phyloP scores from a whole-genome alignment of 2,329 filamentous ascomycete species.

The Tolypocladium guangdongense region DNA sequence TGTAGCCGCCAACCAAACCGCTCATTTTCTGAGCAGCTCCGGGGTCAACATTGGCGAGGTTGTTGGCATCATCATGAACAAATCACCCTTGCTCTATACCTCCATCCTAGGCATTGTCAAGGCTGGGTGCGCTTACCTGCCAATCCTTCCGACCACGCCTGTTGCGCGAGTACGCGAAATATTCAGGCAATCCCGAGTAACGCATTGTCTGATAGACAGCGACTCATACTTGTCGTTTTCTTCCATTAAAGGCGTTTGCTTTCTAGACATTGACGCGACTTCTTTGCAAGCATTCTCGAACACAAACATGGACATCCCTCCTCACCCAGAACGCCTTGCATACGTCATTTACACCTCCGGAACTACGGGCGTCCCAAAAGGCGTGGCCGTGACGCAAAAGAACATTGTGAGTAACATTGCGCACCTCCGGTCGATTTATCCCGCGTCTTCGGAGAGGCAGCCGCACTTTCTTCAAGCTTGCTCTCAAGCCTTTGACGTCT shows the following conservation, averaged over 20 bases:
- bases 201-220: slow-evolving; percentile 31
- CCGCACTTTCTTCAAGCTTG: slow-evolving; percentile 70
- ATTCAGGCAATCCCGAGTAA: slow-evolving; percentile 45
- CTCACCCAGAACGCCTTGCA: slow-evolving; percentile 43
- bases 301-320: slow-evolving; percentile 24
- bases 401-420: slow-evolving; percentile 71
- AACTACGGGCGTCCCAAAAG: slow-evolving; percentile 71
- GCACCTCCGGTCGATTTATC: slow-evolving; percentile 55
- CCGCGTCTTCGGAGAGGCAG: slow-evolving; percentile 24
- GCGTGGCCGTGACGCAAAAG: slow-evolving; percentile 63
- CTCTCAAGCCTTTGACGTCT: slow-evolving; percentile 78
- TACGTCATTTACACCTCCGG: slow-evolving; percentile 81
- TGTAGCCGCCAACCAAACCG: slow-evolving; percentile 50
- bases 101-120: slow-evolving; percentile 67
- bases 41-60: slow-evolving; percentile 42
- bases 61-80: slow-evolving; percentile 68
- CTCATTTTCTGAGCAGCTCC: slow-evolving; percentile 35
- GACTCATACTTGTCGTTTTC: slow-evolving; percentile 8
- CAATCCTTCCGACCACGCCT: slow-evolving; percentile 64
- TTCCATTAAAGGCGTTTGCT: slow-evolving; percentile 6
- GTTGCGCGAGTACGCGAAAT: slow-evolving; percentile 48
- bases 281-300: slow-evolving; percentile 17
- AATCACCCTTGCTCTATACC: slow-evolving; percentile 61
- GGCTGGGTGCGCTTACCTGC: slow-evolving; percentile 68
- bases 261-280: slow-evolving; percentile 23